phyloP scores from a whole-genome alignment of 345 rosid species.

The Corchorus capsularis region DNA sequence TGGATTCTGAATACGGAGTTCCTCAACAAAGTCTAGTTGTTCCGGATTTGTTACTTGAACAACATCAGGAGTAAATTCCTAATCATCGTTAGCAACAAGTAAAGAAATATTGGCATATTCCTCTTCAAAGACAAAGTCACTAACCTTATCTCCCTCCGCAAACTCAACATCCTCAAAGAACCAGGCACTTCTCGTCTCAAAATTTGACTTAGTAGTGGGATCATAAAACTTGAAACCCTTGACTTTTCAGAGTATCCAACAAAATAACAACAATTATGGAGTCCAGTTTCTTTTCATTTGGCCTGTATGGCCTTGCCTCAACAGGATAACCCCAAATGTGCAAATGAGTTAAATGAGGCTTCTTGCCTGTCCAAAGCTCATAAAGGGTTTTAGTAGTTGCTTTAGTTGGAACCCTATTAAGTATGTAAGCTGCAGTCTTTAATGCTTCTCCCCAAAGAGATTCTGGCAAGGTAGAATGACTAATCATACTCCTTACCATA shows the following conservation, averaged over 20 bases:
- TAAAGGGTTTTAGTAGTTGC: too few relatives aligned
- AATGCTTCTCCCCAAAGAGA: too few relatives aligned
- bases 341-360: too few relatives aligned
- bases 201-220: background rate
- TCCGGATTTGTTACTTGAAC: background rate
- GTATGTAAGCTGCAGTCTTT: too few relatives aligned
- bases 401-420: too few relatives aligned
- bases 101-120: background rate
- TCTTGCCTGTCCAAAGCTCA: too few relatives aligned
- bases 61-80: background rate
- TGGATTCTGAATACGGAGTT: background rate
- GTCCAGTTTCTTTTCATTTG: background rate
- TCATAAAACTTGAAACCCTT: background rate
- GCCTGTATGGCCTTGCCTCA: too few relatives aligned
- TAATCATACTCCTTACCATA: too few relatives aligned
- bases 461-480: too few relatives aligned
- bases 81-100: background rate
- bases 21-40: background rate
- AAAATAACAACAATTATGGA: background rate
- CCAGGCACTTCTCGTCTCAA: background rate
- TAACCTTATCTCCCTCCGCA: background rate
- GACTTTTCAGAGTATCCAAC: background rate
- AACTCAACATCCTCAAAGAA: slow-evolving; percentile 8
- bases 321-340: too few relatives aligned
- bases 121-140: background rate